These are phyloP conservation scores for Eucalyptus fibrosa DNA, from an alignment of 345 rosid genomes.

Conservation along the genomic window DNA sequence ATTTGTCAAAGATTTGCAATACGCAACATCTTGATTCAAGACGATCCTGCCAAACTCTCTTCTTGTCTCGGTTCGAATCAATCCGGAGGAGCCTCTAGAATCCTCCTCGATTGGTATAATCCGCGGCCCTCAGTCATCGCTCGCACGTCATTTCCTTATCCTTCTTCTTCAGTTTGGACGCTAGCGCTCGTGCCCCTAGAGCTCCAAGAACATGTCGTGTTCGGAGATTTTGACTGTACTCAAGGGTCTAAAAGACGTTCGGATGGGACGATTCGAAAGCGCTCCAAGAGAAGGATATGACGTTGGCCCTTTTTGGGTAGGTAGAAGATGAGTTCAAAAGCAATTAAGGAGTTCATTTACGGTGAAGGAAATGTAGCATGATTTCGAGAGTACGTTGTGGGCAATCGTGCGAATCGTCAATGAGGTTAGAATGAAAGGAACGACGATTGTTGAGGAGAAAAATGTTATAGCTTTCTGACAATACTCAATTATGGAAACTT, in stretches of 20 bases:
- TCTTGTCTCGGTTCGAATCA: neutral
- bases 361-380: neutral
- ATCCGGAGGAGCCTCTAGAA: neutral
- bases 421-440: too few relatives aligned
- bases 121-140: neutral
- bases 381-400: accelerated
- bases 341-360: neutral
- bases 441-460: neutral
- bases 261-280: neutral
- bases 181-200: neutral
- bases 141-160: neutral
- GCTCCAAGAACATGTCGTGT: neutral
- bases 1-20: neutral
- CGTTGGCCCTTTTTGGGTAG: accelerated
- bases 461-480: neutral
- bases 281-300: neutral
- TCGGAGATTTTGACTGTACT: neutral
- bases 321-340: neutral
- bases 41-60: neutral
- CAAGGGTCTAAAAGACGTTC: neutral
- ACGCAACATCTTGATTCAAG: neutral
- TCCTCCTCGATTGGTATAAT: neutral
- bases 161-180: neutral
- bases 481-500: neutral
- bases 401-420: neutral